Percentiles rank a stretch among this genome's conserved stretches.
Conservation (phyloP, 2,329 filamentous ascomycete genomes). For the Aureobasidium sp. region DNA sequence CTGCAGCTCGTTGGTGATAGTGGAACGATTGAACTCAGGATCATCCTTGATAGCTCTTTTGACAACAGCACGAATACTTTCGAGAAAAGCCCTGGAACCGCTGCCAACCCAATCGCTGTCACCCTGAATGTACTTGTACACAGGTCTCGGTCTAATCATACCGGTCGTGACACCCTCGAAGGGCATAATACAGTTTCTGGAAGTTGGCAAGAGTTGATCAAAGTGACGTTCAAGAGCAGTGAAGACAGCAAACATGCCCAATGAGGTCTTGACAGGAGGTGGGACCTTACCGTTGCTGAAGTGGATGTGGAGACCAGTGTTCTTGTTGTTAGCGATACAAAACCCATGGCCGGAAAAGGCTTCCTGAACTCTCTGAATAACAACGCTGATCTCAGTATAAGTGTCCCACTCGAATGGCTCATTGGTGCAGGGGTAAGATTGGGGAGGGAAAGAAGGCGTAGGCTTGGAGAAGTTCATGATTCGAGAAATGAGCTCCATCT, state of each 20-base stretch:
- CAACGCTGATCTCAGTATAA: not conserved
- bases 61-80: not conserved
- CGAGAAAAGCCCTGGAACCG: not conserved
- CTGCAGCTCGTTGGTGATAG: not conserved
- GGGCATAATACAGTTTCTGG: not conserved
- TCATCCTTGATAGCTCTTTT: not conserved
- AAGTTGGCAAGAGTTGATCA: not conserved
- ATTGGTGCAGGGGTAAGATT: not conserved
- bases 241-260: not conserved
- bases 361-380: not conserved
- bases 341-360: not conserved
- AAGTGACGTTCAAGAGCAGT: slow-evolving; percentile 2
- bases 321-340: not conserved
- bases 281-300: not conserved
- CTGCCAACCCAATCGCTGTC: not conserved
- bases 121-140: not conserved
- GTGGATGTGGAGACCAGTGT: not conserved
- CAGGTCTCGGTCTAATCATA: not conserved
- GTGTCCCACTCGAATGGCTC: not conserved
- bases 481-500: not conserved
- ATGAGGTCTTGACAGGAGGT: not conserved
- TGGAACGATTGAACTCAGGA: not conserved
- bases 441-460: not conserved
- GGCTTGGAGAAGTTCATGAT: not conserved
- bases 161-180: not conserved